Evolutionary conservation across 768 basidiomycete species (phyloP).

Genomic region (Boletus tomentosulus): DNA sequence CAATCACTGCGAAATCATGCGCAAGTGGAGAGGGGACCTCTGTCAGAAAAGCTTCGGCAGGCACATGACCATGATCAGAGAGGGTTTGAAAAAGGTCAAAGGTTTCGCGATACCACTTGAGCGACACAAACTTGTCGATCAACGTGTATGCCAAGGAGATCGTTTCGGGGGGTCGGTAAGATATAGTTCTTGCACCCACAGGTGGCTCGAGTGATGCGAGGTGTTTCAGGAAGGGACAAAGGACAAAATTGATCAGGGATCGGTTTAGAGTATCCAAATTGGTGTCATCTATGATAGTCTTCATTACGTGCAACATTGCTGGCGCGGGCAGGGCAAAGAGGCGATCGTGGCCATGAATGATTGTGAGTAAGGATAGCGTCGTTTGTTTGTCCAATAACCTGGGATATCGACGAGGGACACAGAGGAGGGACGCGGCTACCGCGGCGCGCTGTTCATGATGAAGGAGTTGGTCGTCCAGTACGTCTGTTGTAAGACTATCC

Average conservation of each 20-base stretch:
- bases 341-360: constrained; percentile 14
- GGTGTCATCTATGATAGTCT: constrained; percentile 18
- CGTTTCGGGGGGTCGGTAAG: constrained; percentile 36
- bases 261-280: constrained; percentile 15
- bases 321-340: constrained; percentile 8
- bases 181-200: constrained; percentile 26
- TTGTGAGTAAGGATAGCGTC: constrained; percentile 20
- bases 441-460: constrained; percentile 16
- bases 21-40: constrained; percentile 30
- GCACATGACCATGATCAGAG: constrained; percentile 41
- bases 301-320: constrained; percentile 18
- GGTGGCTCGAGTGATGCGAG: constrained; percentile 25
- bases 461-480: constrained; percentile 30
- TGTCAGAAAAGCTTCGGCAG: constrained; percentile 41
- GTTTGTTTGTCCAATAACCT: constrained; percentile 20
- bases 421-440: constrained; percentile 27
- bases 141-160: constrained; percentile 41
- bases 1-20: constrained; percentile 43
- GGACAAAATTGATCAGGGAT: constrained; percentile 24
- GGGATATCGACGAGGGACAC: constrained; percentile 16
- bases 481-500: constrained; percentile 39
- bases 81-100: constrained; percentile 49
- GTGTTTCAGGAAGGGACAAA: constrained; percentile 30
- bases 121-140: constrained; percentile 38
- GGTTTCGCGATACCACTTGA: constrained; percentile 34